Conservation (phyloP, 257 asterid species). For the Plantago elongata region DNA sequence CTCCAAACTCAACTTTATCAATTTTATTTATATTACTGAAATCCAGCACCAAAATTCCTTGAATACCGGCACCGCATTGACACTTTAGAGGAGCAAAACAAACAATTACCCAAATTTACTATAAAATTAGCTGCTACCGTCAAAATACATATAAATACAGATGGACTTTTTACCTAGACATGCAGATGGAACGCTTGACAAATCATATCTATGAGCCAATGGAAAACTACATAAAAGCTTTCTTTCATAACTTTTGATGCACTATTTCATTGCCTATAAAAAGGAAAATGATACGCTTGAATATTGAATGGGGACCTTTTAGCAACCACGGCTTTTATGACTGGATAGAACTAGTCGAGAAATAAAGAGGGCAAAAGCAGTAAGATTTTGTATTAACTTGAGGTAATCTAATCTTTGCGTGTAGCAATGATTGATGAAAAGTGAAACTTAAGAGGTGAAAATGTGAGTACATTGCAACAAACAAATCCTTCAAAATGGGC, state of each 20-base stretch:
- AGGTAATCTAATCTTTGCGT: too few relatives aligned
- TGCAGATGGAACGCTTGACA: constrained; percentile 17
- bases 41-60: constrained; percentile 23
- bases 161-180: not conserved
- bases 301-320: not conserved
- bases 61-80: constrained; percentile 11
- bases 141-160: constrained; percentile 14
- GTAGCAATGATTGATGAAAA: too few relatives aligned
- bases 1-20: constrained; percentile 21
- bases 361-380: constrained; percentile 2
- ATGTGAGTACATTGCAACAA: constrained; percentile 6
- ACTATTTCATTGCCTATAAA: not conserved
- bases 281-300: not conserved
- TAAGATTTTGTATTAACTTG: not conserved
- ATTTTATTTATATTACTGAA: constrained; percentile 29
- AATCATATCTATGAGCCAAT: constrained; percentile 13
- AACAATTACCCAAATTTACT: constrained; percentile 21
- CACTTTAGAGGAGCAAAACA: constrained; percentile 18
- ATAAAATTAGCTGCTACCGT: constrained; percentile 19
- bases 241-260: not conserved
- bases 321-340: not conserved
- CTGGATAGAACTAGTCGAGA: not conserved
- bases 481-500: not conserved
- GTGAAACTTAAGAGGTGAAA: not conserved
- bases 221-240: not conserved